These are phyloP conservation scores for Rhynchosporium graminicola DNA, from an alignment of 2,329 filamentous ascomycete genomes.

Conservation along the genomic window DNA sequence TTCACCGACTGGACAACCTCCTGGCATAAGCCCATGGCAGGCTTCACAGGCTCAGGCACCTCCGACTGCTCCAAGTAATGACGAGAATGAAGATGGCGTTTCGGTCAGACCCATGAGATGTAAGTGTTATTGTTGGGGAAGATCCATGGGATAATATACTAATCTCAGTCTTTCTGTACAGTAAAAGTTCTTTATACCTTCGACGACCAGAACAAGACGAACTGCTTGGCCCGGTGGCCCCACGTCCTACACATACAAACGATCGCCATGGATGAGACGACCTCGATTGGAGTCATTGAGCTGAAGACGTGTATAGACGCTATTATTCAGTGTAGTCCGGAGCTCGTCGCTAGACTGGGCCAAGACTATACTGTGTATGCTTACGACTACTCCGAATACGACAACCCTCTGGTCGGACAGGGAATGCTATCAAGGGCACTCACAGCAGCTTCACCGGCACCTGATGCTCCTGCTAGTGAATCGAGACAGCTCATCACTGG, in stretches of 20 bases:
- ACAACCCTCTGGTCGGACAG: conserved; percentile 90
- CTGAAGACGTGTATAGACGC: conserved; percentile 84
- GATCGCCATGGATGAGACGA: conserved; percentile 75
- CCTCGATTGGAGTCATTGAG: conserved; percentile 83
- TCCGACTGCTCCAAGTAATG: conserved; percentile 22
- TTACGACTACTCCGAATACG: conserved; percentile 93
- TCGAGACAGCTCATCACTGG: conserved; percentile 79
- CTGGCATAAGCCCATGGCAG: conserved; percentile 26
- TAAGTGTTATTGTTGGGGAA: conserved; percentile 47
- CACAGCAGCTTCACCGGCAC: conserved; percentile 54
- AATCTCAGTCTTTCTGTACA: conserved; percentile 43
- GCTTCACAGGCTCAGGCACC: conserved; percentile 27
- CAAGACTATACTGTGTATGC: conserved; percentile 94
- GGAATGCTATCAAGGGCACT: conserved; percentile 90
- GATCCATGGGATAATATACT: conserved; percentile 20
- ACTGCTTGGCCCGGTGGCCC: conserved; percentile 84
- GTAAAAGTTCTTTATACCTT: conserved; percentile 98
- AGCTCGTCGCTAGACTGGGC: conserved; percentile 72
- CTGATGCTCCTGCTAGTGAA: conserved; percentile 56
- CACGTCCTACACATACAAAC: conserved; percentile 79
- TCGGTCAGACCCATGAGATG: conserved; percentile 62
- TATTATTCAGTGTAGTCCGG: conserved; percentile 76
- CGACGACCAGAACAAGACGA: conserved; percentile 82
- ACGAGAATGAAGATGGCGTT: conserved; percentile 50
- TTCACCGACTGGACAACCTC: conserved; percentile 30